Conservation (phyloP, 441 rosid genomes). For the Corymbia citriodora region DNA sequence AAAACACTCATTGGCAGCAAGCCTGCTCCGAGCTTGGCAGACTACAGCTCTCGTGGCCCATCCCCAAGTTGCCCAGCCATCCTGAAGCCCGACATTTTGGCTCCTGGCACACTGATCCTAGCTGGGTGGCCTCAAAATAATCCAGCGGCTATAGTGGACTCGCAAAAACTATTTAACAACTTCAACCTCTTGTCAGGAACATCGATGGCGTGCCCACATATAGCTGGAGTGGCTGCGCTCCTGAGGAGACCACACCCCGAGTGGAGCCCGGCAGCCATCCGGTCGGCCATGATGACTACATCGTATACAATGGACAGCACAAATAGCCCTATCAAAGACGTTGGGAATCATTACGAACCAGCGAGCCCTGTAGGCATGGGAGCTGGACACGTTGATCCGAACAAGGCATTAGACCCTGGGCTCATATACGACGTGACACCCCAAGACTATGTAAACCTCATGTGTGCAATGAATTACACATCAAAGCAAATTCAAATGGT, state of each 20-base stretch:
- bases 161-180: constrained; percentile 2
- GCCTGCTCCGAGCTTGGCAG: constrained; percentile 23
- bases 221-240: constrained; percentile 33
- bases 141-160: not conserved
- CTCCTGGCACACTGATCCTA: constrained; percentile 23
- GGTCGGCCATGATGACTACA: constrained; percentile 42
- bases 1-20: constrained; percentile 10
- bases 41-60: constrained; percentile 36
- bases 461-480: constrained; percentile 31
- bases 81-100: constrained; percentile 33
- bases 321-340: constrained; percentile 18
- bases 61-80: constrained; percentile 31
- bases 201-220: constrained; percentile 40
- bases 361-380: constrained; percentile 38
- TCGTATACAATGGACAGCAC: constrained; percentile 22
- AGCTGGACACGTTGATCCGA: constrained; percentile 34
- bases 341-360: not conserved
- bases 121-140: constrained; percentile 27
- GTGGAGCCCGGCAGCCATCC: constrained; percentile 40
- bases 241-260: constrained; percentile 23
- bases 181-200: constrained; percentile 36
- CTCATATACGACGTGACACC: constrained; percentile 25
- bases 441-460: constrained; percentile 28
- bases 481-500: constrained; percentile 25
- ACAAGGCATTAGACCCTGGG: constrained; percentile 38